A percentile compares a stretch with the other conserved stretches of the same genome.
These are phyloP conservation scores for Pseudozyma sp. DNA, from an alignment of 1,284 basidiomycete species.

Conservation along the genomic window DNA sequence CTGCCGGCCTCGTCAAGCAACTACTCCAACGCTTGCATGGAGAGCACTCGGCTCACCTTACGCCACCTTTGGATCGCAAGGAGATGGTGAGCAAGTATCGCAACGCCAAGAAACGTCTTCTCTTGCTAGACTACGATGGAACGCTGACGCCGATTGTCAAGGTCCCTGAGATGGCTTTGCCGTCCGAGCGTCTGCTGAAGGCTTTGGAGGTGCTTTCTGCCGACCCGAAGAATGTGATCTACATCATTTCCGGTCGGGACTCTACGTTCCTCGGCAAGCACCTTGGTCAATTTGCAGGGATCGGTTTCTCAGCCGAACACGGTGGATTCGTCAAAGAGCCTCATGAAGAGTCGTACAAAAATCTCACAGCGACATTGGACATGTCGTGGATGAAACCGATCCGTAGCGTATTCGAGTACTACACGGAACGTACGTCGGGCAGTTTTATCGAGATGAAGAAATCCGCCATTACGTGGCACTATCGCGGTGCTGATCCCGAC, in stretches of 20 bases:
- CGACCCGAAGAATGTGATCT: constrained; percentile 90
- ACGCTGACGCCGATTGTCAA: constrained; percentile 97
- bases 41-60: constrained; percentile 85
- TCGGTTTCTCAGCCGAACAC: constrained; percentile 96
- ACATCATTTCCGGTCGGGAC: constrained; percentile 98
- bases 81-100: constrained; percentile 78
- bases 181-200: constrained; percentile 80
- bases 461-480: constrained; percentile 98
- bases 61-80: constrained; percentile 82
- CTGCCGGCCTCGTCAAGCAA: constrained; percentile 87
- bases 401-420: constrained; percentile 93
- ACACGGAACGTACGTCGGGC: constrained; percentile 93
- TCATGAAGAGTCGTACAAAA: constrained; percentile 78
- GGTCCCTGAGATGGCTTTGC: constrained; percentile 86
- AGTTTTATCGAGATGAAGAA: constrained; percentile 96
- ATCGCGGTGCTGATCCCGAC: constrained; percentile 90
- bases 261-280: constrained; percentile 90
- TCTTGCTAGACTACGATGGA: constrained; percentile 97
- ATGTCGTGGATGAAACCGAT: constrained; percentile 99
- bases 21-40: constrained; percentile 84
- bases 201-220: constrained; percentile 79
- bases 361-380: constrained; percentile 89
- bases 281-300: constrained; percentile 82
- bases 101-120: constrained; percentile 81
- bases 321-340: constrained; percentile 90